phyloP scores from a whole-genome alignment of 495 filamentous ascomycete genomes.

The Eremomyces bilateralis region DNA sequence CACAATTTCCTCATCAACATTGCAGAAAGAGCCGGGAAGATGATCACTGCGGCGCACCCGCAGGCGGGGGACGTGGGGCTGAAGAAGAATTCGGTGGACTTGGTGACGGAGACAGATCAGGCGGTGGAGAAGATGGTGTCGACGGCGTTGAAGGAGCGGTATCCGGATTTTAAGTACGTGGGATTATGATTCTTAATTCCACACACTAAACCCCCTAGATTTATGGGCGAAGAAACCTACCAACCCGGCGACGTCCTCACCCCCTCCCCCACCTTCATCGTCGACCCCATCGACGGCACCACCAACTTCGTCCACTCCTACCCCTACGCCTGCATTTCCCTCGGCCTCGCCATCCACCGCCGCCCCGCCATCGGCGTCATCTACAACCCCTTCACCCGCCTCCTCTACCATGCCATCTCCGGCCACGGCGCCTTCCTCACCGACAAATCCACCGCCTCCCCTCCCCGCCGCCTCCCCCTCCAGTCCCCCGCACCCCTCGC shows the following conservation, averaged over 20 bases:
- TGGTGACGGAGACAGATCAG: constrained; percentile 73
- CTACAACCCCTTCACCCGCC: constrained; percentile 56
- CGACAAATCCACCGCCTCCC: constrained; percentile 14
- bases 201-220: too few relatives aligned
- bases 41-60: constrained; percentile 59
- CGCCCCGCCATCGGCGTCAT: constrained; percentile 55
- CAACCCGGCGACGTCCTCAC: constrained; percentile 41
- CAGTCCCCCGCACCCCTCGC: constrained; percentile 10
- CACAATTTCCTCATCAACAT: constrained; percentile 57
- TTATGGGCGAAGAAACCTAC: constrained; percentile 47
- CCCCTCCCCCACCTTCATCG: constrained; percentile 56
- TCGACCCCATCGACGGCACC: constrained; percentile 81
- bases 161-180: constrained; percentile 50
- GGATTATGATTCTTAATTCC: too few relatives aligned
- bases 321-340: constrained; percentile 61
- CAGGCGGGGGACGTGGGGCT: constrained; percentile 36
- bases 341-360: constrained; percentile 46
- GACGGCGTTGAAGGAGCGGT: constrained; percentile 34
- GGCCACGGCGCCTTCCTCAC: constrained; percentile 48
- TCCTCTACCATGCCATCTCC: constrained; percentile 46
- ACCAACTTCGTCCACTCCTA: constrained; percentile 73
- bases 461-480: constrained; percentile 42
- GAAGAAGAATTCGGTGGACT: constrained; percentile 77
- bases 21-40: constrained; percentile 57
- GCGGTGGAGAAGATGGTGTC: constrained; percentile 62